phyloP scores from a whole-genome alignment of 805 yeast species.

The Yarrowia sp. region DNA sequence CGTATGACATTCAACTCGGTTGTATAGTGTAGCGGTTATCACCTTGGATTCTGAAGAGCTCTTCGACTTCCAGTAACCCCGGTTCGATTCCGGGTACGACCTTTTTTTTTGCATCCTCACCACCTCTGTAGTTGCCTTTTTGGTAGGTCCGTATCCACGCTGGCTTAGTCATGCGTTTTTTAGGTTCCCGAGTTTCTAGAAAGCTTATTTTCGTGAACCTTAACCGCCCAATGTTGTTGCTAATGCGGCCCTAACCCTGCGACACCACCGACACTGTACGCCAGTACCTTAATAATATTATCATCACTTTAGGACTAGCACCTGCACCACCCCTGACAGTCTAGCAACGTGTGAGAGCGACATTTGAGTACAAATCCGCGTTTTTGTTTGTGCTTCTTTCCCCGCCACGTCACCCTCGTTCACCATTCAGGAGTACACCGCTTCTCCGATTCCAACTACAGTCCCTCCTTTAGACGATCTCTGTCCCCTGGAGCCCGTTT shows the following conservation, averaged over 20 bases:
- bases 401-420: not conserved
- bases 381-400: not conserved
- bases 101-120: not conserved
- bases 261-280: not conserved
- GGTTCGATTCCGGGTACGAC: slow-evolving; percentile 24
- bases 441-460: slow-evolving; percentile 8
- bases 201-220: not conserved
- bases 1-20: not conserved
- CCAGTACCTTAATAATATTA: slow-evolving; percentile 2
- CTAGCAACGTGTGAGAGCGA: not conserved
- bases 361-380: not conserved
- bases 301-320: not conserved
- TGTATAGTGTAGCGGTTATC: slow-evolving; percentile 23
- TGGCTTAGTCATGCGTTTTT: not conserved
- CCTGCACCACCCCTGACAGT: slow-evolving; percentile 1
- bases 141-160: not conserved
- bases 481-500: not conserved
- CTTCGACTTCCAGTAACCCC: slow-evolving; percentile 13
- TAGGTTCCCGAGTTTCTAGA: not conserved
- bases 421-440: slow-evolving; percentile 11
- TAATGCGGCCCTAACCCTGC: not conserved
- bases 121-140: not conserved
- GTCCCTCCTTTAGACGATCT: slow-evolving; percentile 25
- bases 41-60: slow-evolving; percentile 13
- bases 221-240: not conserved